Evolutionary conservation across 352 stramenopile species (phyloP), one percentile per base, ranked within the genome.

Genomic region (Thalassiosira livingstoniorum): DNA sequence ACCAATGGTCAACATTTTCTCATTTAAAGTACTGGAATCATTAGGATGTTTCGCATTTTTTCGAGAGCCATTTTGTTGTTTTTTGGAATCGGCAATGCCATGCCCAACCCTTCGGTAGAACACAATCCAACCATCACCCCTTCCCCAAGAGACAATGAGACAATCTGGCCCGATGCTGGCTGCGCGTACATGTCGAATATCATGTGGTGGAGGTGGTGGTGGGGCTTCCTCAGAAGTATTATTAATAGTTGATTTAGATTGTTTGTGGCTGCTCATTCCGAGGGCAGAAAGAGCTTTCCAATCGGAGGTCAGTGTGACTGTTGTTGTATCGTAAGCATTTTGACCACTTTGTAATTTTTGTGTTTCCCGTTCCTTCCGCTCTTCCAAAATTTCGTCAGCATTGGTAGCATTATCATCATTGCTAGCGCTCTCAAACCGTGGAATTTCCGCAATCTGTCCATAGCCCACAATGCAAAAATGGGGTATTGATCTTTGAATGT

Each of bases 81-180:
- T 47, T 58, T 62, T 57, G 23, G 35, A 42, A 1, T 43, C 7
- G 4, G 25, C 39, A 25, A 57, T 45, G 2, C 51, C 32, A 63
- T 45, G 25, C 21, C 5, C 11, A 58, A 89, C 60, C 35, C 82
- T 70, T 27, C 86, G 78, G 82, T 95, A 95, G 29, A 94, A 71
- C 0, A 89, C 81, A 54, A 94, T 61, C 5, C 84, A 78, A 11
- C 86, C 91, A 82, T 93, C 87, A n/a, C 62, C 57, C 39, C 84
- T 80, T 45, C 91, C 91, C 91, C 91, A 95, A 4, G 84, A 91
- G 7, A 94, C 71, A 15, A 78, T 76, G 29, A 94, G 72, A 78
- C 89, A 93, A 67, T 93, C 87, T 25, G 47, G 64, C 32, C 87
- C 85, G 25, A 95, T 66, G 11, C 53, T 61, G 27, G 78, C 75